Evolutionary conservation across 768 basidiomycete genomes (phyloP).

Genomic region (Hygrophoropsis aurantiaca): DNA sequence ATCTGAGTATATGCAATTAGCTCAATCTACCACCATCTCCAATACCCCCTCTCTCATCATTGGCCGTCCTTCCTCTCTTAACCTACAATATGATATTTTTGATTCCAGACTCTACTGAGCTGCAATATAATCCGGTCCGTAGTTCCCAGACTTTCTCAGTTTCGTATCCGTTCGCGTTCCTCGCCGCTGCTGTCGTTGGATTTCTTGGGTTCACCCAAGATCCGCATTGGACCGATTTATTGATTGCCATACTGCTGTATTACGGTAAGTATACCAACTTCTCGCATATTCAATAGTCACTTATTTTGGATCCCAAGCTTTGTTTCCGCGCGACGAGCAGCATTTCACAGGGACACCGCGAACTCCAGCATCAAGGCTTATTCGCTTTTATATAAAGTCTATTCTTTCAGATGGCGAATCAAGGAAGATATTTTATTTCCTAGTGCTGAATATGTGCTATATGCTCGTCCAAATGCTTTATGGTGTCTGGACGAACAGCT

Average conservation of each 20-base stretch:
- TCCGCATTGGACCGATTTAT: conserved; percentile 57
- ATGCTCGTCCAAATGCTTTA: conserved; percentile 98
- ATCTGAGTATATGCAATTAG: conserved; percentile 26
- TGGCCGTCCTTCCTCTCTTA: conserved; percentile 60
- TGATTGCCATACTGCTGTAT: conserved; percentile 58
- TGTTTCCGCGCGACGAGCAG: conserved; percentile 49
- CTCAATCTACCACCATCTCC: conserved; percentile 52
- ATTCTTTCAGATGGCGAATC: conserved; percentile 91
- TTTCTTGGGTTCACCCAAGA: conserved; percentile 61
- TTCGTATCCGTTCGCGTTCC: conserved; percentile 54
- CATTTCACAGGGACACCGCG: conserved; percentile 42
- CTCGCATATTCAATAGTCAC: not conserved
- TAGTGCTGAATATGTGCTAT: conserved; percentile 90
- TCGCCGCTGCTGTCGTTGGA: conserved; percentile 55
- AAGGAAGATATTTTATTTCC: conserved; percentile 94
- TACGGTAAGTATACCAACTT: conserved; percentile 47
- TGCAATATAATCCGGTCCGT: conserved; percentile 47
- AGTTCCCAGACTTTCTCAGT: conserved; percentile 55
- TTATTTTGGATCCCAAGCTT: conserved; percentile 35
- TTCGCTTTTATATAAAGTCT: conserved; percentile 79
- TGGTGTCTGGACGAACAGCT: conserved; percentile 95
- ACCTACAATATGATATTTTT: conserved; percentile 63
- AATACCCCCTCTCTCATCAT: conserved; percentile 53
- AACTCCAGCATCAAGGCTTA: conserved; percentile 52
- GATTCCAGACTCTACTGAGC: conserved; percentile 49